These are phyloP conservation scores for Cladobotryum protrusum DNA, from an alignment of 2,329 filamentous ascomycete species.

Conservation along the genomic window DNA sequence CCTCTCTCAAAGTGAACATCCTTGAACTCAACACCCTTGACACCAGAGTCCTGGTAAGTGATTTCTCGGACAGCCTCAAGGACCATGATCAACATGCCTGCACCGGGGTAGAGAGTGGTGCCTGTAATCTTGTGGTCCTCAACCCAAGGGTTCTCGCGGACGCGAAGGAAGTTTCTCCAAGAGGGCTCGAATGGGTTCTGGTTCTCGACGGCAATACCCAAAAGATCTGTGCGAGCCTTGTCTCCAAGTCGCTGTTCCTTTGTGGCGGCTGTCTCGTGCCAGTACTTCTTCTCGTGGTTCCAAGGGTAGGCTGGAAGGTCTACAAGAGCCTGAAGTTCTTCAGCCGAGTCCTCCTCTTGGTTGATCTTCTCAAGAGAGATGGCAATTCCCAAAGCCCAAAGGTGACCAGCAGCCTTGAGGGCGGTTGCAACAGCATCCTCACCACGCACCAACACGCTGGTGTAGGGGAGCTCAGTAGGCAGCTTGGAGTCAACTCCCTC, in stretches of 20 bases:
- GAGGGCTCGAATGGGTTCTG: slow-evolving; percentile 18
- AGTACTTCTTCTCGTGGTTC: slow-evolving; percentile 29
- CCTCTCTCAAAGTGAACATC: too few species aligned
- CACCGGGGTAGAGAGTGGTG: slow-evolving; percentile 26
- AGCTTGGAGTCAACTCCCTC: not conserved
- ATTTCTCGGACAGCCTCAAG: too few species aligned
- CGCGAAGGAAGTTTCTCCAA: slow-evolving; percentile 19
- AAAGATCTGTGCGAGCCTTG: slow-evolving; percentile 28
- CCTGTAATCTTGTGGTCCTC: slow-evolving; percentile 30
- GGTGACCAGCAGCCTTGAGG: slow-evolving; percentile 1
- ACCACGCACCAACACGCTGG: not conserved
- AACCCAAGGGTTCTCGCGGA: slow-evolving; percentile 29
- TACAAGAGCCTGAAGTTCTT: slow-evolving; percentile 17
- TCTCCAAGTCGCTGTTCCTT: slow-evolving; percentile 2
- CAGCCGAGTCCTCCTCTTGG: not conserved
- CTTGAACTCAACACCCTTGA: too few species aligned
- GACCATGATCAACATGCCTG: too few species aligned
- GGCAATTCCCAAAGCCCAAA: not conserved
- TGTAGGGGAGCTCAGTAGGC: slow-evolving; percentile 6
- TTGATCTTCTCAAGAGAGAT: not conserved
- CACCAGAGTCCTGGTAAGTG: too few species aligned
- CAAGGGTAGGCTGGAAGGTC: slow-evolving; percentile 31
- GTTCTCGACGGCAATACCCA: slow-evolving; percentile 23
- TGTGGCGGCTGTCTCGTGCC: slow-evolving; percentile 24
- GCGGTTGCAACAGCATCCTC: not conserved